Base-by-base conservation (phyloP, 148 eudicot genomes). In the Rhododendron vialii region DNA sequence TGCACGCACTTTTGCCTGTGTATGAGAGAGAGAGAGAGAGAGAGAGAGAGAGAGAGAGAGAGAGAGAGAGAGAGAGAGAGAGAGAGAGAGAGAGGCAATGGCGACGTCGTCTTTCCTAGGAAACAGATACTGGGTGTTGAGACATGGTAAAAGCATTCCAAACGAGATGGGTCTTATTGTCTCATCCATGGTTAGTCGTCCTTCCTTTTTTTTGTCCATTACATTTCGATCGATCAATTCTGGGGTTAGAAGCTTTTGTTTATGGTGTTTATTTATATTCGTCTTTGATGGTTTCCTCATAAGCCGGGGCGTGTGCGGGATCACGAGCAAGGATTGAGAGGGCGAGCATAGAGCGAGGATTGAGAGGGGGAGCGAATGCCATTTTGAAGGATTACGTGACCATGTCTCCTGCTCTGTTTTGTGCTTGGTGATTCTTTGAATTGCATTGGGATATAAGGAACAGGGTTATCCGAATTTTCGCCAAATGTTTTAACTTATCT, bases 101-200 rank as follows among this genome's bases (percentile, higher is more conserved):
- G 78, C 84, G 84, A 57, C 87, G 55, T 38, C 83, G 10, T 88
- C 91, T 41, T 89, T 90, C 78, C 80, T 92, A 87, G 81, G 83
- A 57, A 96, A 96, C 91, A 88, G 88, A 67, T 96, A 94, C 81
- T 96, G 99, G 99, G 90, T 95, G 47, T 89, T 96, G 4, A 94
- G 99, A 65, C 98, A 96, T 89, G 99, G 99, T 47, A 96, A 92
- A 88, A 95, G 98, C 95, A 94, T 96, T 82, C 97, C 99, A 30
- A 96, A 96, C 84, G 87, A 94, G 73, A 92, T 35, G 85, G 99
- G 97, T 86, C 91, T 96, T 50, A 92, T 96, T 77, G 96, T 95
- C 75, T 95, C 99, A 28, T 96, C 98, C 45, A 65, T 94, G 98
- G 99, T 96, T 84, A 57, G 82, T 86, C 63, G 41, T 73, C 85